Evolutionary conservation across 1,284 basidiomycete species (phyloP).

Genomic region (Mycena sp.): DNA sequence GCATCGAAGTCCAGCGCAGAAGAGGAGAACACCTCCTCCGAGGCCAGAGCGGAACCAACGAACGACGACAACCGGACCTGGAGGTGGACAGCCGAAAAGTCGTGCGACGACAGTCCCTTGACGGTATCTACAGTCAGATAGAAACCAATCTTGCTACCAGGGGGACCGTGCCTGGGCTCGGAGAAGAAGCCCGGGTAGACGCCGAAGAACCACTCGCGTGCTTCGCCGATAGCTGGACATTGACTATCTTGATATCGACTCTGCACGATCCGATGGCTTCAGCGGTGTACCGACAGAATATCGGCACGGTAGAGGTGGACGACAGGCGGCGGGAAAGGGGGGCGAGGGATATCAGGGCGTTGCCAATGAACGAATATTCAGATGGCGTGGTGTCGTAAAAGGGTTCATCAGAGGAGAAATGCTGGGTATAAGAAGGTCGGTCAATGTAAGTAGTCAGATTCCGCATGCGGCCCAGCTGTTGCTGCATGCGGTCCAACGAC

Average conservation of each 20-base stretch:
- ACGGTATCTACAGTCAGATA: slow-evolving; percentile 86
- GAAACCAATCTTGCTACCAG: slow-evolving; percentile 84
- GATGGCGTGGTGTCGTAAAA: slow-evolving; percentile 91
- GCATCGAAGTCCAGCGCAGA: slow-evolving; percentile 76
- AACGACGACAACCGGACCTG: slow-evolving; percentile 88
- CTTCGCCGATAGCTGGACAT: slow-evolving; percentile 69
- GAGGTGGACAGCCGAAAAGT: slow-evolving; percentile 85
- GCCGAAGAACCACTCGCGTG: slow-evolving; percentile 70
- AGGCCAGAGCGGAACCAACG: slow-evolving; percentile 71
- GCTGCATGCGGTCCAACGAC: slow-evolving; percentile 89
- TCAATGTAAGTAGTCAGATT: slow-evolving; percentile 94
- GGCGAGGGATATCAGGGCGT: slow-evolving; percentile 84
- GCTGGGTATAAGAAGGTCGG: slow-evolving; percentile 90
- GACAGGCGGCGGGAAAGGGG: slow-evolving; percentile 85
- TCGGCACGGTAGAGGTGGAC: slow-evolving; percentile 79
- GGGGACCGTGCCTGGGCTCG: slow-evolving; percentile 69
- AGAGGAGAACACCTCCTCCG: slow-evolving; percentile 88
- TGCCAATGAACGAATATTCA: slow-evolving; percentile 92
- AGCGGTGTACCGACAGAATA: slow-evolving; percentile 91
- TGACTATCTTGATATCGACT: slow-evolving; percentile 82
- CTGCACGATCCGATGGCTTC: slow-evolving; percentile 95
- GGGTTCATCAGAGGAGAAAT: slow-evolving; percentile 93
- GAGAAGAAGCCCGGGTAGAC: slow-evolving; percentile 76
- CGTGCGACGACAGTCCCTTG: slow-evolving; percentile 87
- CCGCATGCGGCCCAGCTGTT: slow-evolving; percentile 93